Conservation (phyloP, 768 basidiomycete genomes). For the Polyporus arcularius region DNA sequence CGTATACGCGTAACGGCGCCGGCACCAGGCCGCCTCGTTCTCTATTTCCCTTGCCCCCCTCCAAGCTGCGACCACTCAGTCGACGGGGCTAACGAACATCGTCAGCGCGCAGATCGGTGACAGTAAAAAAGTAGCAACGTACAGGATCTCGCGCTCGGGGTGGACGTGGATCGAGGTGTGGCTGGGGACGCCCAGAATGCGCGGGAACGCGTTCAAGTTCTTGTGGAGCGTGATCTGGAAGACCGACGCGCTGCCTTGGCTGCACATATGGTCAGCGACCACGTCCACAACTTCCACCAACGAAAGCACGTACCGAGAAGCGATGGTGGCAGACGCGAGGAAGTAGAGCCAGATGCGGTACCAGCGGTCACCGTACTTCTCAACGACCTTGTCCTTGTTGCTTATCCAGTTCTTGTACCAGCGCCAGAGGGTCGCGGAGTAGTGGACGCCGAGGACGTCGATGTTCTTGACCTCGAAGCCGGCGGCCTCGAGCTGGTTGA, state of each 20-base stretch:
- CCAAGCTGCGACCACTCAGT: neutral
- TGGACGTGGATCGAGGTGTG: constrained; percentile 81
- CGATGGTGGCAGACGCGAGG: constrained; percentile 90
- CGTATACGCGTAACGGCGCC: neutral
- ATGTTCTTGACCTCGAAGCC: constrained; percentile 97
- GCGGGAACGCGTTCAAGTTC: constrained; percentile 94
- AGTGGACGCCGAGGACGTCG: constrained; percentile 97
- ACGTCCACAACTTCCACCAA: neutral
- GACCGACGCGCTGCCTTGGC: constrained; percentile 87
- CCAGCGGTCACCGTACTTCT: constrained; percentile 91
- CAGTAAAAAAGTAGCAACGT: constrained; percentile 23
- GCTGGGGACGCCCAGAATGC: constrained; percentile 79
- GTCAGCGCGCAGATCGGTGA: neutral
- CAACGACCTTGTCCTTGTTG: constrained; percentile 89
- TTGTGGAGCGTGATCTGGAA: constrained; percentile 99
- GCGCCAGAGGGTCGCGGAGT: constrained; percentile 83
- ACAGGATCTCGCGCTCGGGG: constrained; percentile 54
- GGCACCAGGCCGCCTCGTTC: neutral
- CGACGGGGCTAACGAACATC: constrained; percentile 9
- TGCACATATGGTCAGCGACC: constrained; percentile 28
- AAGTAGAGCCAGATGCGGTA: constrained; percentile 97
- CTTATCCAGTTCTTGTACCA: constrained; percentile 99
- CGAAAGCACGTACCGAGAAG: constrained; percentile 53
- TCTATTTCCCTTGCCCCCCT: neutral
- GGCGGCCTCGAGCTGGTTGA: constrained; percentile 81